Percentiles rank a stretch among this genome's conserved stretches.
Conservation (phyloP, 2,329 filamentous ascomycete genomes). For the Botrytis hyacinthi region DNA sequence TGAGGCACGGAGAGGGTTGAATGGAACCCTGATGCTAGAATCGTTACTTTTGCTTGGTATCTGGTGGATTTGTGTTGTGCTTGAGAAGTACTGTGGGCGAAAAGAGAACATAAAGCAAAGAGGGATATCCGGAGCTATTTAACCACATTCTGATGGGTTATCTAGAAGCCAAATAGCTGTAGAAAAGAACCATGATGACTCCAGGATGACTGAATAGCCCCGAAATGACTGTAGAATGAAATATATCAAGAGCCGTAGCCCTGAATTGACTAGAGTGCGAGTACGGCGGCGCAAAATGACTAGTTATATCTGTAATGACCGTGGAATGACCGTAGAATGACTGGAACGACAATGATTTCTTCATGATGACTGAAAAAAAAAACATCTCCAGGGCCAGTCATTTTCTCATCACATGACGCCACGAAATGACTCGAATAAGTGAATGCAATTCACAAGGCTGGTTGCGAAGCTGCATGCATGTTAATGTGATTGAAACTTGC, state of each 20-base stretch:
- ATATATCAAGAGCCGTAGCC: not conserved
- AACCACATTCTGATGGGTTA: not conserved
- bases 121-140: not conserved
- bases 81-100: not conserved
- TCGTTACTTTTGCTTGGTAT: too few relatives aligned
- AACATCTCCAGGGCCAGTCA: not conserved
- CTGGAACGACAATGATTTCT: not conserved
- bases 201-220: not conserved
- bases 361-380: not conserved
- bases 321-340: not conserved
- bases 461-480: not conserved
- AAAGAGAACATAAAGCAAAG: not conserved
- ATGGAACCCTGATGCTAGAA: too few relatives aligned
- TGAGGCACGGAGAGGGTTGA: not conserved
- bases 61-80: not conserved
- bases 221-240: not conserved
- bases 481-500: not conserved
- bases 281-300: not conserved
- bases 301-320: not conserved
- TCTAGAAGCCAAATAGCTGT: not conserved
- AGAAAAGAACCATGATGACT: not conserved
- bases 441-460: not conserved
- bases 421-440: not conserved
- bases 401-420: not conserved
- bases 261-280: not conserved